A percentile compares a stretch with the other conserved stretches of the same genome.
Conservation (phyloP, 805 yeast genomes). For the Suhomyces canberraensis region DNA sequence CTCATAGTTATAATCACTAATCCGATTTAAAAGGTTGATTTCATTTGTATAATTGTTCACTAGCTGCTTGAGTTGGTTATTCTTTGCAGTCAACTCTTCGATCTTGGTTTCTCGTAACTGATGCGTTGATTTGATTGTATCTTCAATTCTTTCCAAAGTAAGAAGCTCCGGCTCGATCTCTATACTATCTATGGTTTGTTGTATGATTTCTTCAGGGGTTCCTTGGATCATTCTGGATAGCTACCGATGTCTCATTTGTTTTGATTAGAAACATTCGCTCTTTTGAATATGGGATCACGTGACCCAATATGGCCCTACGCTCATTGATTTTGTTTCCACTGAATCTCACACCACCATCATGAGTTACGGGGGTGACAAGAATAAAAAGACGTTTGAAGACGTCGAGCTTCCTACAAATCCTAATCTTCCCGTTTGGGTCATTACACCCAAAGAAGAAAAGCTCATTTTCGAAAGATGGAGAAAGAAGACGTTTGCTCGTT, state of each 20-base stretch:
- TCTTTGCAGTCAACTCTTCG: slow-evolving; percentile 7
- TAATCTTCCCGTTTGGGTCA: slow-evolving; percentile 67
- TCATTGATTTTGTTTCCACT: not conserved
- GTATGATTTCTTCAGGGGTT: slow-evolving; percentile 33
- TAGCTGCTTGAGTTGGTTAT: slow-evolving; percentile 8
- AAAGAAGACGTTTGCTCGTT: slow-evolving; percentile 57
- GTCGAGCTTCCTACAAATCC: slow-evolving; percentile 41
- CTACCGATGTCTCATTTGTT: no score
- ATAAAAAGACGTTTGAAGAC: slow-evolving; percentile 35
- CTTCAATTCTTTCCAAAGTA: slow-evolving; percentile 44
- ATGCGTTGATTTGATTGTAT: slow-evolving; percentile 28
- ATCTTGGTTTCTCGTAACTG: slow-evolving; percentile 24
- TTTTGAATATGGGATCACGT: not conserved
- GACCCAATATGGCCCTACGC: not conserved
- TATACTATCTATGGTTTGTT: slow-evolving; percentile 45
- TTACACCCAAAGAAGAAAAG: slow-evolving; percentile 75
- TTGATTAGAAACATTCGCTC: no score
- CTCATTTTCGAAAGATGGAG: slow-evolving; percentile 70
- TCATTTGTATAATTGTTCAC: slow-evolving; percentile 10
- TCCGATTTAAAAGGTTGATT: slow-evolving; percentile 17
- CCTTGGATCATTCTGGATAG: slow-evolving; percentile 25
- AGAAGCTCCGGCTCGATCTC: slow-evolving; percentile 51
- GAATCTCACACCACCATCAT: slow-evolving; percentile 10
- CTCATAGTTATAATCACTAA: slow-evolving; percentile 20
- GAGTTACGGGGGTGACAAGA: slow-evolving; percentile 20